A percentile compares a stretch with the other conserved stretches of the same genome.
phyloP scores from a whole-genome alignment of 495 filamentous ascomycete genomes.

The Lasiosphaeria miniovina region DNA sequence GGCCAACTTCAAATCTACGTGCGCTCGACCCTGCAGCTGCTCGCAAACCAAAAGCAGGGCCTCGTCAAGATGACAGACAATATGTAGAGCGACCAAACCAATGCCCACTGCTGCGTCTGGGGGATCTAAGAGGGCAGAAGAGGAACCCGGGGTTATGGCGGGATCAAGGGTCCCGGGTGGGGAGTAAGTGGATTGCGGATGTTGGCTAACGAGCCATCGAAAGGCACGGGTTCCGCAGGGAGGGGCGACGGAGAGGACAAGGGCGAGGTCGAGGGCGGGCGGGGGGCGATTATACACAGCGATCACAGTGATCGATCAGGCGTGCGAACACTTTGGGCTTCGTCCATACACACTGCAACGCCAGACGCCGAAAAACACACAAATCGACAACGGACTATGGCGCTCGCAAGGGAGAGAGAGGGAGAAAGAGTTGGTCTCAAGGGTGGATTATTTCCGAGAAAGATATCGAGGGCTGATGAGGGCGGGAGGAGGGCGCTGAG shows the following conservation, averaged over 20 bases:
- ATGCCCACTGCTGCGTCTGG: neutral
- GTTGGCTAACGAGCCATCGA: constrained; percentile 10
- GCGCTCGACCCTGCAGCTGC: constrained; percentile 1
- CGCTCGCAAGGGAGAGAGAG: constrained; percentile 5
- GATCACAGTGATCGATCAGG: neutral
- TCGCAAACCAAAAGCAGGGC: neutral
- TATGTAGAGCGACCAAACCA: neutral
- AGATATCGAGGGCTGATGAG: constrained; percentile 8
- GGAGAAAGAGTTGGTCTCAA: constrained; percentile 6
- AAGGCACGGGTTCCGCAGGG: constrained; percentile 3
- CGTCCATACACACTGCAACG: constrained; percentile 2
- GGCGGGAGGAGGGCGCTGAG: constrained; percentile 9
- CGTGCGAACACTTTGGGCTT: neutral
- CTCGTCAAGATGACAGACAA: neutral
- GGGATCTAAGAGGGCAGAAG: neutral
- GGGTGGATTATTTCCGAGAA: constrained; percentile 1
- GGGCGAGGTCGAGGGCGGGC: neutral
- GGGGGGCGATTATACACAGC: too few relatives aligned
- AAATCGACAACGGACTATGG: neutral
- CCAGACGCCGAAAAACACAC: neutral
- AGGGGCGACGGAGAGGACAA: neutral
- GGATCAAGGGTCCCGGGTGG: constrained; percentile 3
- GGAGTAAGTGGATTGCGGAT: neutral
- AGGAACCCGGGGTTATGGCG: neutral
- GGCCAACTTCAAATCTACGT: constrained; percentile 5